phyloP scores from a whole-genome alignment of 2,329 filamentous ascomycete species.

The Sclerotinia subarctica region DNA sequence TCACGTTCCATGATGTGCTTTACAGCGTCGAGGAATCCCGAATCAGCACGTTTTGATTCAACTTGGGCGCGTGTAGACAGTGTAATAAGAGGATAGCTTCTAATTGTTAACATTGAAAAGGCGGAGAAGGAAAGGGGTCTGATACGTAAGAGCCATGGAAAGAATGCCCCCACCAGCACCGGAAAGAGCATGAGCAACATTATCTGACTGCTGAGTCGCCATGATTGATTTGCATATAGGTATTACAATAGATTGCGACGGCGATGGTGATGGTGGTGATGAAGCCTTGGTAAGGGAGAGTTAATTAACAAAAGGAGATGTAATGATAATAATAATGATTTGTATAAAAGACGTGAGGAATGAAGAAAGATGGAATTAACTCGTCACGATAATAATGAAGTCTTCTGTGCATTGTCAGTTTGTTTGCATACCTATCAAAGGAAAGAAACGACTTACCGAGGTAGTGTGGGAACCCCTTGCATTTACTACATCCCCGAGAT shows the following conservation, averaged over 20 bases:
- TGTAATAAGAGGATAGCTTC: slow-evolving; percentile 90
- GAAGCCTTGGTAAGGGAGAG: slow-evolving; percentile 16
- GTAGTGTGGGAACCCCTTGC: slow-evolving; percentile 12
- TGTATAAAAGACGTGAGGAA: slow-evolving; percentile 15
- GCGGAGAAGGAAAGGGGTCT: slow-evolving; percentile 20
- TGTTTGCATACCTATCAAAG: neutral
- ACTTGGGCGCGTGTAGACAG: slow-evolving; percentile 97
- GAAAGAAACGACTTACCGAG: slow-evolving; percentile 20
- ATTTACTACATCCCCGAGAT: neutral
- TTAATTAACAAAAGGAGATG: neutral
- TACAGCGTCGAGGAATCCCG: slow-evolving; percentile 78
- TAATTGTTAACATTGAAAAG: slow-evolving; percentile 19
- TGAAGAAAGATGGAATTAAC: slow-evolving; percentile 15
- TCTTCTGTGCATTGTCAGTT: slow-evolving; percentile 1
- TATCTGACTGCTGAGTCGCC: slow-evolving; percentile 70
- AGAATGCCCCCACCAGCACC: slow-evolving; percentile 90
- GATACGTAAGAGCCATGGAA: slow-evolving; percentile 91
- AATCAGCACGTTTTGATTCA: slow-evolving; percentile 89
- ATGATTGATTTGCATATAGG: slow-evolving; percentile 20
- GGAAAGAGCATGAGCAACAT: slow-evolving; percentile 91
- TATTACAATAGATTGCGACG: slow-evolving; percentile 20
- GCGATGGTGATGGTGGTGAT: neutral
- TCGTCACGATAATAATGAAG: neutral
- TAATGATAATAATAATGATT: neutral
- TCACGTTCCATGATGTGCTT: slow-evolving; percentile 87